Evolutionary conservation across 73 alveolate species (phyloP).

Genomic region (Paramecium sexaurelia): DNA sequence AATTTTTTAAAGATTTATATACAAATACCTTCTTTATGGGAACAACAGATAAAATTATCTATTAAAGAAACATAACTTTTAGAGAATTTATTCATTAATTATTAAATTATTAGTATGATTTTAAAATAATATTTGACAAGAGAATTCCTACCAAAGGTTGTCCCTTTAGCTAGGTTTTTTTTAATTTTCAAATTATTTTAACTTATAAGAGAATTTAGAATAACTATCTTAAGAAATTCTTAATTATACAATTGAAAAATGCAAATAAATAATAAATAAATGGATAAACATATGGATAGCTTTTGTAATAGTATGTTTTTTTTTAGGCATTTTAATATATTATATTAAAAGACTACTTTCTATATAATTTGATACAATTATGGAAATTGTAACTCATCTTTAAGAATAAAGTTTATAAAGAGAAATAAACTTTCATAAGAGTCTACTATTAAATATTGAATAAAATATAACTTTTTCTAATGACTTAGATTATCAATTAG

Average conservation of each 20-base stretch:
- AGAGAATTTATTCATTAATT: neutral
- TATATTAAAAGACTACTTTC: neutral
- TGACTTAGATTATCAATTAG: neutral
- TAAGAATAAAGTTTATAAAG: neutral
- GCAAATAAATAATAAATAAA: neutral
- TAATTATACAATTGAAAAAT: neutral
- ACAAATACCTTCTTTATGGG: conserved; percentile 10
- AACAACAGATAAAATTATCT: neutral
- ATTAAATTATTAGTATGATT: neutral
- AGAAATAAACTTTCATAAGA: neutral
- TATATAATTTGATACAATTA: neutral
- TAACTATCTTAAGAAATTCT: neutral
- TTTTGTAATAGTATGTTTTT: neutral
- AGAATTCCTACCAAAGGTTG: neutral
- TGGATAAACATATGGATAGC: neutral
- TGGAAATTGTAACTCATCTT: neutral
- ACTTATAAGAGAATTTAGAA: neutral
- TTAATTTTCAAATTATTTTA: conserved; percentile 13
- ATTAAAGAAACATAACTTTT: neutral
- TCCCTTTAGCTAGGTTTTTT: conserved; percentile 2
- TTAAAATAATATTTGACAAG: neutral
- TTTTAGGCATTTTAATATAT: neutral
- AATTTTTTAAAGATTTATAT: neutral
- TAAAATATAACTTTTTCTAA: neutral
- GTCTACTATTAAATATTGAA: neutral